Conservation (phyloP, 495 filamentous ascomycete species). For the Hyphodiscus hymeniophilus region DNA sequence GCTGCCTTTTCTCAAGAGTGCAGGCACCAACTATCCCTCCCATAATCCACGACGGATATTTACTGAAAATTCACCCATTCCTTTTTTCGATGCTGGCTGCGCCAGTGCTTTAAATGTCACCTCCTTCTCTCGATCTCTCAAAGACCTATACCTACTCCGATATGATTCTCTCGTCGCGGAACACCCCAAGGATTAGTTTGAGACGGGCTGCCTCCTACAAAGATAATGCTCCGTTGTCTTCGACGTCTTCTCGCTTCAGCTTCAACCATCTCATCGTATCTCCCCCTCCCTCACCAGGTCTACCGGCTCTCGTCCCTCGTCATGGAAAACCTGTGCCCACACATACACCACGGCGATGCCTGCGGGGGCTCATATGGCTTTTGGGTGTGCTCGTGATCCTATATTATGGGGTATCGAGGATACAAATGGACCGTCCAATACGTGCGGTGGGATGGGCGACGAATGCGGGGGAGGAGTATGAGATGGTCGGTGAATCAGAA, state of each 20-base stretch:
- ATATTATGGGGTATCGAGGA: constrained; percentile 23
- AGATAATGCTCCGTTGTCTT: constrained; percentile 34
- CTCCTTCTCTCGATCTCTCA: constrained; percentile 40
- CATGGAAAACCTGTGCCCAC: constrained; percentile 40
- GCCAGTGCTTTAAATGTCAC: constrained; percentile 31
- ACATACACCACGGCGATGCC: constrained; percentile 37
- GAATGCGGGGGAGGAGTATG: constrained; percentile 29
- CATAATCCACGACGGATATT: not conserved
- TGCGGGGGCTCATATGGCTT: constrained; percentile 37
- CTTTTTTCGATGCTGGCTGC: constrained; percentile 19
- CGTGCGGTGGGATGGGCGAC: constrained; percentile 27
- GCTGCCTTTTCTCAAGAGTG: constrained; percentile 2
- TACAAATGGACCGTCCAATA: constrained; percentile 14
- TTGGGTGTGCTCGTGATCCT: constrained; percentile 30
- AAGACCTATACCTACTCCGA: constrained; percentile 37
- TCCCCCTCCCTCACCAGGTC: constrained; percentile 49
- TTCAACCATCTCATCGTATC: constrained; percentile 55
- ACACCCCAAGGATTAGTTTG: constrained; percentile 17
- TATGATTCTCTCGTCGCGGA: constrained; percentile 41
- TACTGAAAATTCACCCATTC: constrained; percentile 7
- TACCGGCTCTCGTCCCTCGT: constrained; percentile 56
- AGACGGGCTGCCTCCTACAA: constrained; percentile 13
- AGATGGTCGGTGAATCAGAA: constrained; percentile 41
- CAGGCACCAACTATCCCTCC: constrained; percentile 10
- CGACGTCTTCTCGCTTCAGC: constrained; percentile 48